Evolutionary conservation across 2,329 filamentous ascomycete species (phyloP), one percentile per base, ranked within the genome.

Genomic region (Scedosporium dehoogii): DNA sequence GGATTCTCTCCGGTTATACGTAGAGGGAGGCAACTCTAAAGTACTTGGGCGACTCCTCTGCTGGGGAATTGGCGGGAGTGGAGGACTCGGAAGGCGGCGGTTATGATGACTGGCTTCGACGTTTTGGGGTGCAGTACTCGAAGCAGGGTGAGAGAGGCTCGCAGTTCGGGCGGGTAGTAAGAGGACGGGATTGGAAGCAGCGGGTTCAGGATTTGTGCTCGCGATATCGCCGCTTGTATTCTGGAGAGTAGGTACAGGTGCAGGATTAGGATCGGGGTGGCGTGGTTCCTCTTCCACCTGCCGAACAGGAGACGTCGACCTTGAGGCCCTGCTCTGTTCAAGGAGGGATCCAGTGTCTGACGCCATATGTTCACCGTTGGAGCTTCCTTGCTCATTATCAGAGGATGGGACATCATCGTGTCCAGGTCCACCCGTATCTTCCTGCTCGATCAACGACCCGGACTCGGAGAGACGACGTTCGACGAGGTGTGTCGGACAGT

Each of bases 401-500:
- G 21, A 6, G 25, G 3, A 18, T 27, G n/a, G 6, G 16, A 12
- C 25, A 27, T 18, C 18, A 29, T 61, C 46, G 14, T 41, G 41
- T 23, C 33, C 46, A 7, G 25, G 6, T 7, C 42, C 33, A 23
- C 23, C 25, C n/a, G 18, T n/a, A 21, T 53, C 55, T 9, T 58
- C 65, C 25, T 57, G 48, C 44, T 62, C 53, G 29, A 38, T 57
- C 25, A 27, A 16, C 14, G 59, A 53, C 27, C 21, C 59, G n/a
- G 59, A 7, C 6, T 61, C 59, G 6, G 74, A 74, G 21, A 73
- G 63, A 29, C 67, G 68, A 60, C 79, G 73, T 67, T 76, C 75
- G 56, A 78, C 66, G 18, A 71, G 64, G 63, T 82, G 79, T 3
- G 77, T 75, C 38, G 79, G 79, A 53, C 79, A 81, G 69, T 82